Base-by-base conservation (phyloP, 1,139 yeast species). In the Hanseniaspora gamundiae region DNA sequence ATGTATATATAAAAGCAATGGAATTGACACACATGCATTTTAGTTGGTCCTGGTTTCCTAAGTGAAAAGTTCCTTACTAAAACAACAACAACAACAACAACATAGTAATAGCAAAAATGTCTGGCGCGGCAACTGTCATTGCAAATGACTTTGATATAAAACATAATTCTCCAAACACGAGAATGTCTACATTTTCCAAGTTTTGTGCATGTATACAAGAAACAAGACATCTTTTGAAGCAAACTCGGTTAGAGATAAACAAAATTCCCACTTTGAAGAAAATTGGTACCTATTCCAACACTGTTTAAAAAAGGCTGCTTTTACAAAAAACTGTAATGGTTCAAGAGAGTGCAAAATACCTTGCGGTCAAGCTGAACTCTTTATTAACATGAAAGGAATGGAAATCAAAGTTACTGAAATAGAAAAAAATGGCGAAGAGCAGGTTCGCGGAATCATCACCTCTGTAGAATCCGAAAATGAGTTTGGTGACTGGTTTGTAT, bases 401-500 rank as follows among this genome's bases (percentile, higher is more conserved):
- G 48, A 55, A 16, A 41, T 65, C 14, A 56, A 58, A 43, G 50
- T 62, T 11, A 50, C 63, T 4, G 67, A 64, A 45, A 55, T 57
- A 39, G 45, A 49, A 13, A 49, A 49, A 19, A 45, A 48, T 2
- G 52, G 48, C n/a, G 67, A 62, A 47, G 30, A 39, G 3, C 66
- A 62, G 48, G 47, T 59, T 35, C 59, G 67, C 47, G 69, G 69
- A 21, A 53, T 62, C 29, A 51, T 65, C 20, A 53, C 62, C 13
- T 55, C 59, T 9, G 48, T 56, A 36, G 62, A 57, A 41, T 46
- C 53, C 35, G 38, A 38, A 13, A 22, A 38, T 31, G 45, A 50
- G 2, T 66, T 65, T 46, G 65, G 61, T 44, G 59, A 63, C 39
- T 66, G 69, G 69, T 63, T 66, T 45, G 48, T 61, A 14, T 55